These are phyloP conservation scores for Phaeosphaeria sp. DNA, from an alignment of 2,329 filamentous ascomycete species.

Conservation along the genomic window DNA sequence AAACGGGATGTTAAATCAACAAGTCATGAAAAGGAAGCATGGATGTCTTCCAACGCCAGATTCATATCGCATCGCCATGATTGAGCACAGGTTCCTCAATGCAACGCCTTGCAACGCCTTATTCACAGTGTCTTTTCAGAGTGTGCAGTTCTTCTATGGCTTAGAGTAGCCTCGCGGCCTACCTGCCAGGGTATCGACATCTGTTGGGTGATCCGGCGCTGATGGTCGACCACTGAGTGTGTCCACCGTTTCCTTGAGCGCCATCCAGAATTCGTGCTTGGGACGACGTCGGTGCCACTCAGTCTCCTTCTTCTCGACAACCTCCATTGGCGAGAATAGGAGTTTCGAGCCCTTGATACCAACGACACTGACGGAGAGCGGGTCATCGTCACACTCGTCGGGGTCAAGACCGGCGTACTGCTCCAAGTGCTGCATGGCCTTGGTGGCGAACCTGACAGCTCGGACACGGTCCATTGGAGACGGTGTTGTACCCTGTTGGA, in stretches of 20 bases:
- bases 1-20: neutral
- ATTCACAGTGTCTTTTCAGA: neutral
- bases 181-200: slow-evolving; percentile 29
- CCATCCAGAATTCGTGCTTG: slow-evolving; percentile 83
- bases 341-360: slow-evolving; percentile 91
- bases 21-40: neutral
- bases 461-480: slow-evolving; percentile 96
- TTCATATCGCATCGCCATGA: too few relatives aligned
- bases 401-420: slow-evolving; percentile 69
- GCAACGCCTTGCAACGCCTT: slow-evolving; percentile 3
- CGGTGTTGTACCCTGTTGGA: slow-evolving; percentile 57
- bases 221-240: slow-evolving; percentile 70
- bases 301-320: slow-evolving; percentile 80
- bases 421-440: slow-evolving; percentile 92
- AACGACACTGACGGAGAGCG: slow-evolving; percentile 79
- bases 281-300: slow-evolving; percentile 93
- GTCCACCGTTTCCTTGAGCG: slow-evolving; percentile 81
- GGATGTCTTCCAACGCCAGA: too few relatives aligned
- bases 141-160: neutral
- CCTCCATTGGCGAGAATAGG: slow-evolving; percentile 82
- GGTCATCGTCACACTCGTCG: slow-evolving; percentile 74
- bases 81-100: neutral
- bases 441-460: slow-evolving; percentile 89
- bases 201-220: slow-evolving; percentile 20
- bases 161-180: slow-evolving; percentile 14